phyloP scores from a whole-genome alignment of 2,329 filamentous ascomycete species.

The Arthrobotrys conoides region DNA sequence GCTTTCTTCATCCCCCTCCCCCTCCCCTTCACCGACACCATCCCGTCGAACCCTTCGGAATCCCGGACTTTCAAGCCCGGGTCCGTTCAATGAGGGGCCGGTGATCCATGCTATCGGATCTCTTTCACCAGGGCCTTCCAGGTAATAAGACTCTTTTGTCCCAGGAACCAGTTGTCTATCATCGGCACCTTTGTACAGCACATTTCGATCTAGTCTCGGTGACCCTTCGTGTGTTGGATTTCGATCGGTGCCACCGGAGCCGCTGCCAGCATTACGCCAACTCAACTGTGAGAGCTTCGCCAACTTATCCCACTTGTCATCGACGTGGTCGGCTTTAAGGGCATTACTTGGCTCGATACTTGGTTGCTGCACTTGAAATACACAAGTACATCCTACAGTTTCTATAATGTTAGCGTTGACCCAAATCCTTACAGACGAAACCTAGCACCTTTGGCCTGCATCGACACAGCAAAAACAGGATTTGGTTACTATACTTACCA shows the following conservation, averaged over 20 bases:
- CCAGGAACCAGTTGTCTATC: constrained; percentile 9
- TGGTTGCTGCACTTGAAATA: not conserved
- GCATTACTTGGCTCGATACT: not conserved
- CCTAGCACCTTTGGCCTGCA: no score
- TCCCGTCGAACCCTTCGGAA: no score
- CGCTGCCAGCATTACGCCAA: no score
- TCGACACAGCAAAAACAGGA: no score
- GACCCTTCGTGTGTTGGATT: no score
- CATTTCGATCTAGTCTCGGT: no score
- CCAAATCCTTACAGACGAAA: no score
- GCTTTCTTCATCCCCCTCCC: no score
- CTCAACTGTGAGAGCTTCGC: no score
- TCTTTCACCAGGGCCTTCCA: not conserved
- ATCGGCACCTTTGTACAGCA: not conserved
- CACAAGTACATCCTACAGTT: not conserved
- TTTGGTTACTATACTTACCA: no score
- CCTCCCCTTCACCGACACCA: no score
- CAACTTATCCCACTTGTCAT: not conserved
- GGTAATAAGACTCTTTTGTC: not conserved
- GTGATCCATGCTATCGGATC: not conserved
- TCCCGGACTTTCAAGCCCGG: not conserved
- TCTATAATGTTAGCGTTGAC: not conserved
- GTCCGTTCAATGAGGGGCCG: not conserved
- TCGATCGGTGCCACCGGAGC: no score
- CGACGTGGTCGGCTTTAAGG: not conserved